Evolutionary conservation across 371 early-diverging fungal genomes (phyloP), one percentile per base, ranked within the genome.

Genomic region (Syncephalastrum sp.): DNA sequence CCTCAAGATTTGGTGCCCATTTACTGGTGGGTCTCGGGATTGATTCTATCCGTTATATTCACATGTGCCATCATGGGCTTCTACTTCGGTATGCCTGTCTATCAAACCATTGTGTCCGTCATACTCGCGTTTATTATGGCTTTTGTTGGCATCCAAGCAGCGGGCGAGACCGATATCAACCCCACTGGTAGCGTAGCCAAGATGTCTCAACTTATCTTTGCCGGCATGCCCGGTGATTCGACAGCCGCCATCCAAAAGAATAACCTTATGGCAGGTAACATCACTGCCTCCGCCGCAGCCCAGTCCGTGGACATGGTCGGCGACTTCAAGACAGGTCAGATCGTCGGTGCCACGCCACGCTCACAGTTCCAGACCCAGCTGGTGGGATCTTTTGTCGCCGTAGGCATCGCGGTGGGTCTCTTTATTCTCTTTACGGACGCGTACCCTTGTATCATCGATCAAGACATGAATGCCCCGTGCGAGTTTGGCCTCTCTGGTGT

Each of bases 141-240:
- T 21, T 88, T 88, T 60, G 82, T 89, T 42, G 89, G 86, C 60
- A 68, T 85, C 42, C 88, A 87, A 71, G 82, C 87, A 29, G 59
- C 83, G 29, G 88, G 84, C 62, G 84, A 82, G 50, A 87, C 86
- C 2, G 86, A 85, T 72, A 87, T 87, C 57, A 87, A 83, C 47
- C 87, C 87, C 10, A 70, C 77, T 17, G 82, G 83, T 29, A 72
- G 81, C 23, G 69, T 85, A 29, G 84, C 81, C 51, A 87, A 85
- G 59, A 82, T 83, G 60, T 75, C 81, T 23, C 84, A 87, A 68
- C 61, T 84, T 5, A 70, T 82, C 42, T 87, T 87, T 68, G 74
- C 83, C 25, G 64, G 67, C 14, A 70, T 87, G 57, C 85, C 86
- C n/a, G 73, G 69, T 14, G 56, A 60, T 12, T 57, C 44, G 14